Base-by-base conservation (phyloP, 164 flowering plant species). In the Saururus chinensis region DNA sequence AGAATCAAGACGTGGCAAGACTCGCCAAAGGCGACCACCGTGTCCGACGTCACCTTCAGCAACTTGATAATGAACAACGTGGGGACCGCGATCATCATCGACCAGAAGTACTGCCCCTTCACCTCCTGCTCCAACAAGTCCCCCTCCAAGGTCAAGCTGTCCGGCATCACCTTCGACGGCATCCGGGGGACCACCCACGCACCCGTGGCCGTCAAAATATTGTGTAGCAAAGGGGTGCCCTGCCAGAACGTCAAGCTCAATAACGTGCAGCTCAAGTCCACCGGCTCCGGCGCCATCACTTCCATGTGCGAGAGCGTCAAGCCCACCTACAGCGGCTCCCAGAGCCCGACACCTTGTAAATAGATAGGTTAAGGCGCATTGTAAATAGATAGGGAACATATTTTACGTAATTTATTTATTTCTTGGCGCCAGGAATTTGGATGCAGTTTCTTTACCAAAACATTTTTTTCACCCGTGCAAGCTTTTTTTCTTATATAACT, bases 1-100 rank as follows among this genome's bases (percentile, higher is more conserved):
- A 75, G 89, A 71, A 86, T 86, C 79, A 86, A 84, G 72, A 80
- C 93, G 16, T 86, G 88, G 86, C 69, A 77, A 0, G 65, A 78
- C 70, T 81, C 93, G 7, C 84, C 89, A 0, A 72, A 66, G 19
- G 57, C 72, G 60, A 81, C 79, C 19, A 57, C 66, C 0, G 89
- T 84, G 16, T 71, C 76, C 20, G 75, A 83, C 70, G 74, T 86
- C 75, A 81, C 81, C 6, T 86, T 84, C 56, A 68, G 77, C 24
- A 69, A 86, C 78, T 77, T 86, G 20, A 61, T 75, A 52, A 79
- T 80, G 84, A 72, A 79, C 68, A 80, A 81, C 40, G 93, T 82
- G 37, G 65, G 62, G n/a, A 82, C 81, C 54, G 86, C 89, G 0
- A 84, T 86, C 40, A 77, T 84, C 10, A 81, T 86, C 8, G 82